Percentiles rank a stretch among this genome's conserved stretches.
Evolutionary conservation across 495 filamentous ascomycete genomes (phyloP).

Genomic region (Peziza echinospora): DNA sequence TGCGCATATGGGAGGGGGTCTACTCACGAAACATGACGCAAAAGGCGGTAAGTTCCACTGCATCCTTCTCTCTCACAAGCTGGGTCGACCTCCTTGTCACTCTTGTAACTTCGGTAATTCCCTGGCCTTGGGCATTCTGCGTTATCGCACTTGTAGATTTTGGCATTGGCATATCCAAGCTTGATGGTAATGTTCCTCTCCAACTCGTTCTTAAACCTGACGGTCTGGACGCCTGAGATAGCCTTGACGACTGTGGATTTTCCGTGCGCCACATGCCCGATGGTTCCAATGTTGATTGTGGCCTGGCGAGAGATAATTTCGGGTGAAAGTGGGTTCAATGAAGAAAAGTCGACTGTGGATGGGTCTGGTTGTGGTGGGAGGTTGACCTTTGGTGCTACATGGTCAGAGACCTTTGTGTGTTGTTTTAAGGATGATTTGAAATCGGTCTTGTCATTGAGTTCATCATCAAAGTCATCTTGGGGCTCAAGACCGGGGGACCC

Average conservation of each 20-base stretch:
- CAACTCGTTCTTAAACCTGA: slow-evolving; percentile 97
- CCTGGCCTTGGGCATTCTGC: slow-evolving; percentile 71
- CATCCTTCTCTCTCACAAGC: slow-evolving; percentile 89
- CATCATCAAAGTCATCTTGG: slow-evolving; percentile 29
- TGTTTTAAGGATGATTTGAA: slow-evolving; percentile 49
- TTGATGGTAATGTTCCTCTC: slow-evolving; percentile 99
- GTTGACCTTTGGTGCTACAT: slow-evolving; percentile 32
- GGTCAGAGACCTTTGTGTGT: slow-evolving; percentile 25
- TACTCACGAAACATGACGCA: slow-evolving; percentile 73
- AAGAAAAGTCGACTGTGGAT: slow-evolving; percentile 53
- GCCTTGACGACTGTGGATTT: slow-evolving; percentile 98
- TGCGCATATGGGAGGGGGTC: not conserved
- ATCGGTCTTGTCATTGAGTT: slow-evolving; percentile 31
- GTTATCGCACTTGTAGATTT: slow-evolving; percentile 98
- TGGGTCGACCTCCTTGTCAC: slow-evolving; percentile 91
- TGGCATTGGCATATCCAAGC: slow-evolving; percentile 96
- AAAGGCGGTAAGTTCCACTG: slow-evolving; percentile 54
- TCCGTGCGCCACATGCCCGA: slow-evolving; percentile 95
- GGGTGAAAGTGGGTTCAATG: slow-evolving; percentile 64
- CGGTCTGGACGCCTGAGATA: slow-evolving; percentile 94
- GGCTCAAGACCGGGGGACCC: slow-evolving; percentile 34
- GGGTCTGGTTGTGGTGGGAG: slow-evolving; percentile 84
- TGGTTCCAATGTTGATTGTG: slow-evolving; percentile 97
- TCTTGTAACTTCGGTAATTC: slow-evolving; percentile 94
- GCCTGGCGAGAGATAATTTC: slow-evolving; percentile 95